A percentile compares a stretch with the other conserved stretches of the same genome.
These are phyloP conservation scores for Trichoderma citrinoviride DNA, from an alignment of 2,329 filamentous ascomycete species.

Conservation along the genomic window DNA sequence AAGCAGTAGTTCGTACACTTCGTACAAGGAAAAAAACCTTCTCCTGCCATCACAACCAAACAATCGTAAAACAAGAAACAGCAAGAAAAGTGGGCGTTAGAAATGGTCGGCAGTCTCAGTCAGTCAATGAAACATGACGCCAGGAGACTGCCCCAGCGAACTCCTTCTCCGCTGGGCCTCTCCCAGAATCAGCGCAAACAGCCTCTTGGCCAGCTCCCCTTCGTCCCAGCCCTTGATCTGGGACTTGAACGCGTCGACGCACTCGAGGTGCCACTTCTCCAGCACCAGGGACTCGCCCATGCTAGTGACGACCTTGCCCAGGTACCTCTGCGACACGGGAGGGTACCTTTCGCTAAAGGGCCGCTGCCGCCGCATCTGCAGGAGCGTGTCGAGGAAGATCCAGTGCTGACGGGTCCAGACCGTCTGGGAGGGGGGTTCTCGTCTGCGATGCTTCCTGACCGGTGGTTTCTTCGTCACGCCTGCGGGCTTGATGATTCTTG, in stretches of 20 bases:
- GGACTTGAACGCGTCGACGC: constrained; percentile 52
- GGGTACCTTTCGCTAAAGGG: constrained; percentile 35
- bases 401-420: constrained; percentile 53
- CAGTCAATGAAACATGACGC: constrained; percentile 36
- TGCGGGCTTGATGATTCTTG: background rate
- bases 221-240: constrained; percentile 53
- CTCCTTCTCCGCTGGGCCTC: constrained; percentile 39
- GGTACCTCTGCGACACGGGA: constrained; percentile 36
- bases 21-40: background rate
- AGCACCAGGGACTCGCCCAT: constrained; percentile 48
- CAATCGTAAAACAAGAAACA: background rate
- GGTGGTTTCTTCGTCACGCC: constrained; percentile 21
- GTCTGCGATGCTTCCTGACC: background rate
- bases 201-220: constrained; percentile 47
- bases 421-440: constrained; percentile 39
- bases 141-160: constrained; percentile 21
- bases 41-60: background rate
- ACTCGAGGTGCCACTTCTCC: constrained; percentile 57
- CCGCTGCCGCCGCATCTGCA: constrained; percentile 47
- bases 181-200: constrained; percentile 53
- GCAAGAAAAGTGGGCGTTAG: background rate
- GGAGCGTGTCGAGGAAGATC: constrained; percentile 50
- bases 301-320: constrained; percentile 49
- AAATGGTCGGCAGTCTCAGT: background rate
- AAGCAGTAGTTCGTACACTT: background rate